phyloP scores from a whole-genome alignment of 78 protist species.

The Emiliania huxleyi region DNA sequence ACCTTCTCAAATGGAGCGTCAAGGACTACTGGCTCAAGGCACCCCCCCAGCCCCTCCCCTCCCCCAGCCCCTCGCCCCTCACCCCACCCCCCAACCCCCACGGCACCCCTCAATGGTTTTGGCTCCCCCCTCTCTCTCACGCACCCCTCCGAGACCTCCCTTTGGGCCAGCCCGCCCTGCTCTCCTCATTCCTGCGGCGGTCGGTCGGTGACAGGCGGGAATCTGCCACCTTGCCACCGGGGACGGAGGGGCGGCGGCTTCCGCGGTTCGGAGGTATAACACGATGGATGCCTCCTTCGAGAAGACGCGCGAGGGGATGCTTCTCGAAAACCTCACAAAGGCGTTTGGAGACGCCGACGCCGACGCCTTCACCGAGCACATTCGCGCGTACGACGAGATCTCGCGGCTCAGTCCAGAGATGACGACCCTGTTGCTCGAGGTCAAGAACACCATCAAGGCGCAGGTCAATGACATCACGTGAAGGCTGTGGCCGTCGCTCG shows the following conservation, averaged over 20 bases:
- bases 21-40: constrained; percentile 65
- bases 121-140: too few relatives aligned
- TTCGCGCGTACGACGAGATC: constrained; percentile 9
- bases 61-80: too few relatives aligned
- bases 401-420: constrained; percentile 61
- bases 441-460: constrained; percentile 6
- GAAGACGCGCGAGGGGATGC: constrained; percentile 57
- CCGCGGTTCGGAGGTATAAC: constrained; percentile 42
- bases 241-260: background rate
- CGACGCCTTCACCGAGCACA: constrained; percentile 37
- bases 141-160: too few relatives aligned
- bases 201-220: too few relatives aligned
- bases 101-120: too few relatives aligned
- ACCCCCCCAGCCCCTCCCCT: too few relatives aligned
- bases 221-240: constrained; percentile 59
- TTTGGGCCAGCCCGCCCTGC: too few relatives aligned
- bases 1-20: constrained; percentile 58
- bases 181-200: too few relatives aligned
- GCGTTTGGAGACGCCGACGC: constrained; percentile 55
- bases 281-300: constrained; percentile 61
- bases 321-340: background rate
- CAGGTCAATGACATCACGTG: background rate
- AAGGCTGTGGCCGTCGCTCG: too few relatives aligned
- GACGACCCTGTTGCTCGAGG: constrained; percentile 57
- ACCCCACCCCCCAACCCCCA: too few relatives aligned